Evolutionary conservation across 805 yeast species (phyloP).

Genomic region (Yarrowia keelungensis): DNA sequence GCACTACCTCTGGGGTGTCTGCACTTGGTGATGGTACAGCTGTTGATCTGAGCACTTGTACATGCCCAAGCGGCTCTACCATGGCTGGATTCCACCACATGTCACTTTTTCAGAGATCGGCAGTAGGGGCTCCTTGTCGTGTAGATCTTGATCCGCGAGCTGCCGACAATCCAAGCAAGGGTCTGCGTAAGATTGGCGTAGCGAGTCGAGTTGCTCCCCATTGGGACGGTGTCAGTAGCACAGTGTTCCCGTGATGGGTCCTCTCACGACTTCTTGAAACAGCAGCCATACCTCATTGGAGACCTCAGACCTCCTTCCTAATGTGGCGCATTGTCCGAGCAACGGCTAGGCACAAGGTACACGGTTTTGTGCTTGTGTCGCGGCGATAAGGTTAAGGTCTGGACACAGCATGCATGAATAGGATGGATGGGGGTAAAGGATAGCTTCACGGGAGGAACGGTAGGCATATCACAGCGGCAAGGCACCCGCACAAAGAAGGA

Average conservation of each 20-base stretch:
- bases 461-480: too few relatives aligned
- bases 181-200: conserved; percentile 21
- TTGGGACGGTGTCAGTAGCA: too few relatives aligned
- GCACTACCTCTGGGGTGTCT: too few relatives aligned
- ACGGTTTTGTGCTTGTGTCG: not conserved
- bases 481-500: too few relatives aligned
- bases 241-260: too few relatives aligned
- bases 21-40: too few relatives aligned
- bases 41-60: too few relatives aligned
- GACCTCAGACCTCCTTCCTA: too few relatives aligned
- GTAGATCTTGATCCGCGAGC: conserved; percentile 36
- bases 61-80: too few relatives aligned
- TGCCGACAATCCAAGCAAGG: conserved; percentile 36
- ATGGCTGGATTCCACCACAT: not conserved
- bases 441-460: too few relatives aligned
- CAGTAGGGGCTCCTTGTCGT: conserved; percentile 9
- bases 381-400: not conserved
- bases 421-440: too few relatives aligned
- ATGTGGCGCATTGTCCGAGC: not conserved
- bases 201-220: not conserved
- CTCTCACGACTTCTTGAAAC: not conserved
- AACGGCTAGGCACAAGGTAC: conserved; percentile 12
- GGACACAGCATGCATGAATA: conserved; percentile 1
- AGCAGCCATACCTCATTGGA: not conserved
- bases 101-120: not conserved